These are phyloP conservation scores for Boletus bicolor DNA, from an alignment of 768 basidiomycete genomes.

Conservation along the genomic window DNA sequence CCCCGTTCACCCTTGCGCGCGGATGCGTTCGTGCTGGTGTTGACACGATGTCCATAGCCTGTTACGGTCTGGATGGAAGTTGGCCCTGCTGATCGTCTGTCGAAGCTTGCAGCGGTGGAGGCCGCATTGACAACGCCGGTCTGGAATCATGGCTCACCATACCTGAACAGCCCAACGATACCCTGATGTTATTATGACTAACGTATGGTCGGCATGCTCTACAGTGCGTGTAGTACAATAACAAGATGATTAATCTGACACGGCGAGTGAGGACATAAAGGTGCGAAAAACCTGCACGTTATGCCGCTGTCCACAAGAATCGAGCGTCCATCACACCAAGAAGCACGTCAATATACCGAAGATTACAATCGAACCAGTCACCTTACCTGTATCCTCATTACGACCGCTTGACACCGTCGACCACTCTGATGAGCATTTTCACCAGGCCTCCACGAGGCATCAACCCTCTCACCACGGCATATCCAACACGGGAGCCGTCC, in stretches of 20 bases:
- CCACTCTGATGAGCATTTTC: slow-evolving; percentile 15
- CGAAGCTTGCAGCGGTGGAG: neutral
- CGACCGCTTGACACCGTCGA: slow-evolving; percentile 15
- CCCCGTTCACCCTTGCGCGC: neutral
- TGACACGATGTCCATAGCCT: neutral
- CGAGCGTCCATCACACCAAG: neutral
- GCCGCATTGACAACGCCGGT: neutral
- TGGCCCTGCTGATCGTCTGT: neutral
- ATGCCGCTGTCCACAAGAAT: neutral
- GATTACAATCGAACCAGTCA: neutral
- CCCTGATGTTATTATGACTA: neutral
- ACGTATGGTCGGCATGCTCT: neutral
- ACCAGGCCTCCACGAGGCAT: slow-evolving; percentile 27
- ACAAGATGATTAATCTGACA: neutral
- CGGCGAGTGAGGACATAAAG: neutral
- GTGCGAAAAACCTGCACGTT: neutral
- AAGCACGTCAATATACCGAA: neutral
- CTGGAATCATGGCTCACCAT: slow-evolving; percentile 6
- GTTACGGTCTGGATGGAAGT: slow-evolving; percentile 1
- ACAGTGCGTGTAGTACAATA: neutral
- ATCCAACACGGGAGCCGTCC: neutral
- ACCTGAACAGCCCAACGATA: neutral
- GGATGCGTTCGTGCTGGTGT: too few relatives aligned
- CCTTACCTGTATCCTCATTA: neutral
- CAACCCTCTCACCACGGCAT: slow-evolving; percentile 7